Evolutionary conservation across 2,329 filamentous ascomycete species (phyloP).

Genomic region (Pyrenophora seminiperda): DNA sequence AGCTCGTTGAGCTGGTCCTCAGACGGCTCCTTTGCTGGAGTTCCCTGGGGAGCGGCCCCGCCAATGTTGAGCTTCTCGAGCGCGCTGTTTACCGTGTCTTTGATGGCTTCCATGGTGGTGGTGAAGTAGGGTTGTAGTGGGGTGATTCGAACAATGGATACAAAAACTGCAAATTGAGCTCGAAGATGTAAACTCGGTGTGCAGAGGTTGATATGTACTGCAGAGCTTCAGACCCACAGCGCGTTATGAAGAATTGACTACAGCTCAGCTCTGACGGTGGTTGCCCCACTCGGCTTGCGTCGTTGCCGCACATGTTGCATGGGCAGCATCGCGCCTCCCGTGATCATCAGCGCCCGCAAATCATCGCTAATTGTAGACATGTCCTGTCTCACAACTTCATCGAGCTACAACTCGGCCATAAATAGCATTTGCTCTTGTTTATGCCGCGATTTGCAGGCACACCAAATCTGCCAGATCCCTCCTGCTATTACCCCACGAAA

Average conservation of each 20-base stretch:
- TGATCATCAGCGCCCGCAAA: conserved; percentile 29
- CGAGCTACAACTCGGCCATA: not conserved
- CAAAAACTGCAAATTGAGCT: conserved; percentile 4
- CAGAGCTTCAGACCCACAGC: conserved; percentile 10
- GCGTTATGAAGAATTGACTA: conserved; percentile 12
- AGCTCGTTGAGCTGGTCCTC: conserved; percentile 70
- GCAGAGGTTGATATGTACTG: not conserved
- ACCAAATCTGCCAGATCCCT: not conserved
- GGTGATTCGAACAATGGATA: conserved; percentile 11
- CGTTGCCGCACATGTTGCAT: conserved; percentile 33
- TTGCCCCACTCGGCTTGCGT: conserved; percentile 39
- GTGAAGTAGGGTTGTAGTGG: conserved; percentile 23
- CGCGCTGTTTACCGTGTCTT: conserved; percentile 49
- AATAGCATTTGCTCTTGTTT: not conserved
- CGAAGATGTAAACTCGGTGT: conserved; percentile 1
- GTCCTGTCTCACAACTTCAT: conserved; percentile 8
- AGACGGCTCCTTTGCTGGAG: conserved; percentile 60
- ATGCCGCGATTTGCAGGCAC: not conserved
- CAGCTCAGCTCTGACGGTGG: conserved; percentile 28
- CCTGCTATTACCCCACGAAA: not conserved
- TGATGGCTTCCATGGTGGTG: conserved; percentile 52
- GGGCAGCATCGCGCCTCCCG: conserved; percentile 14
- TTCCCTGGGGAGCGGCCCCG: conserved; percentile 36
- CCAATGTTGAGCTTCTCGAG: conserved; percentile 52
- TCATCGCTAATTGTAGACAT: conserved; percentile 38